Evolutionary conservation across 2,329 filamentous ascomycete species (phyloP).

Genomic region (Fusarium praegraminearum): DNA sequence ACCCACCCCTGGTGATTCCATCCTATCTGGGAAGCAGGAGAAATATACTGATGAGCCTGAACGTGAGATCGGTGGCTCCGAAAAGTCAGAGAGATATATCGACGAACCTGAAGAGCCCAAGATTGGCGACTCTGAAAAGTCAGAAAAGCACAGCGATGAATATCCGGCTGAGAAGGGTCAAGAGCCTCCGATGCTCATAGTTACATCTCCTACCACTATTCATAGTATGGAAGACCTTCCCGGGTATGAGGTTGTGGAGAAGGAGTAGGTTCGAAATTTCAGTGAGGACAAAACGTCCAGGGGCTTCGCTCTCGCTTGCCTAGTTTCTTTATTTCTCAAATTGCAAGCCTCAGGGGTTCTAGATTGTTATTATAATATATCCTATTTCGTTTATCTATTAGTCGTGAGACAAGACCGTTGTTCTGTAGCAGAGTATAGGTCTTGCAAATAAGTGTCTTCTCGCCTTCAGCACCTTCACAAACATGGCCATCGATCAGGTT

Average conservation of each 20-base stretch:
- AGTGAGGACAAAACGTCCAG: neutral
- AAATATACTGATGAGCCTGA: slow-evolving; percentile 33
- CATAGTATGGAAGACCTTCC: slow-evolving; percentile 40
- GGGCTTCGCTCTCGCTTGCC: neutral
- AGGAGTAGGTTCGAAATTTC: neutral
- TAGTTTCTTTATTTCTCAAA: neutral
- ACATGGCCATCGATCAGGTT: neutral
- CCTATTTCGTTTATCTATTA: neutral
- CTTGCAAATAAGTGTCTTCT: neutral
- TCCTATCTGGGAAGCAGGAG: slow-evolving; percentile 50
- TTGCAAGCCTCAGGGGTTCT: neutral
- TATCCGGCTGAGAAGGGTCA: neutral
- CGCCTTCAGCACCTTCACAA: neutral
- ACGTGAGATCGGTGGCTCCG: slow-evolving; percentile 6
- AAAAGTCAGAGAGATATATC: slow-evolving; percentile 48
- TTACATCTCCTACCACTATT: neutral
- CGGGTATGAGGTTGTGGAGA: slow-evolving; percentile 26
- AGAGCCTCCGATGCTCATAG: neutral
- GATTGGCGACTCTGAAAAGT: slow-evolving; percentile 48
- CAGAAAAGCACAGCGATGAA: slow-evolving; percentile 26
- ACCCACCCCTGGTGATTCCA: slow-evolving; percentile 36
- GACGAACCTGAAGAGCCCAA: slow-evolving; percentile 17
- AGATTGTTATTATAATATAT: neutral
- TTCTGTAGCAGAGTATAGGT: neutral
- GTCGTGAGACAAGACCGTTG: neutral